Evolutionary conservation across 140 eudicot genomes (phyloP).

Genomic region (Anethum foeniculum): DNA sequence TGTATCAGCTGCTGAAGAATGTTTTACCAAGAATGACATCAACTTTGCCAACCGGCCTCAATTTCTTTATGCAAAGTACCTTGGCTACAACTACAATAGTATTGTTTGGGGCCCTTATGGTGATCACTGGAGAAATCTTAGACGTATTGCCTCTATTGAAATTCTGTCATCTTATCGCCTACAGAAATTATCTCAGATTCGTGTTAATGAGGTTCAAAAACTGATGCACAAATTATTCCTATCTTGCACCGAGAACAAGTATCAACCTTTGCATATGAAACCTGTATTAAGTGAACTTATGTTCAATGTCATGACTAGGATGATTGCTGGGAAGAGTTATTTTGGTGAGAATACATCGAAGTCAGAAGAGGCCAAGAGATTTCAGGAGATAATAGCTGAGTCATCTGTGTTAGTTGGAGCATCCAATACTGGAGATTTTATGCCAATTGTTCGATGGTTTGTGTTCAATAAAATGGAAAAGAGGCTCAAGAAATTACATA

Average conservation of each 20-base stretch:
- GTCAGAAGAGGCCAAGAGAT: slow-evolving; percentile 33
- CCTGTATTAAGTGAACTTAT: slow-evolving; percentile 29
- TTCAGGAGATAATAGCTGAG: slow-evolving; percentile 33
- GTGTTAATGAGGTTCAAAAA: slow-evolving; percentile 34
- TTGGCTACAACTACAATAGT: slow-evolving; percentile 43
- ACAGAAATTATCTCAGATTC: slow-evolving; percentile 33
- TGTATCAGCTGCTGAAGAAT: slow-evolving; percentile 69
- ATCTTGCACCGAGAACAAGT: not conserved
- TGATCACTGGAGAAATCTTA: slow-evolving; percentile 59
- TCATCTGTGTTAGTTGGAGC: slow-evolving; percentile 24
- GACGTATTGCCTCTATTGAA: slow-evolving; percentile 46
- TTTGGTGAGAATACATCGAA: slow-evolving; percentile 38
- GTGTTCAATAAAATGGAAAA: slow-evolving; percentile 17
- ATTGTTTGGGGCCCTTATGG: slow-evolving; percentile 57
- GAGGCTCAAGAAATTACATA: slow-evolving; percentile 15
- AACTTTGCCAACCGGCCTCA: slow-evolving; percentile 66
- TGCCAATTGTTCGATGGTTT: slow-evolving; percentile 32
- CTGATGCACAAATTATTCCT: slow-evolving; percentile 14
- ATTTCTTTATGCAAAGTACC: slow-evolving; percentile 36
- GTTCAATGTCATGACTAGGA: slow-evolving; percentile 43
- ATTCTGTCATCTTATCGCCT: slow-evolving; percentile 41
- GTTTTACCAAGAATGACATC: slow-evolving; percentile 58
- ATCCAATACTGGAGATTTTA: slow-evolving; percentile 28
- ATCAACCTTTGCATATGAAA: slow-evolving; percentile 24
- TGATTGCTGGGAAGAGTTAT: slow-evolving; percentile 59